Conservation (phyloP, 2,329 filamentous ascomycete genomes). For the Daldinia eschscholtzii region DNA sequence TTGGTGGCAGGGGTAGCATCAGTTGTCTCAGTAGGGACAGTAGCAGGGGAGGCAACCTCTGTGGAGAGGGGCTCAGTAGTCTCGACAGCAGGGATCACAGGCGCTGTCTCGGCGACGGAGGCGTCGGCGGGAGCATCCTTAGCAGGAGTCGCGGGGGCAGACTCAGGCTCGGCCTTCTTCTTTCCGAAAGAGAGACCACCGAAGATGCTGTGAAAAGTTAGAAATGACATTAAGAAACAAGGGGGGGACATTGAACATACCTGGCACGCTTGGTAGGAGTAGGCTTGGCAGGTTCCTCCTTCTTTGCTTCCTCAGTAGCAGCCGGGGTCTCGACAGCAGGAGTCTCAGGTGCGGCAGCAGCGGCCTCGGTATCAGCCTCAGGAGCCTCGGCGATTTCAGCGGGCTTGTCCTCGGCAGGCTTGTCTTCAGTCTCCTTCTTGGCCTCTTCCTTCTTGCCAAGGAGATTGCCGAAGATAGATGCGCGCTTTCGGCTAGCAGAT, state of each 20-base stretch:
- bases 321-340: conserved; percentile 47
- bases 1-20: conserved; percentile 62
- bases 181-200: conserved; percentile 68
- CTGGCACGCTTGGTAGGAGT: conserved; percentile 66
- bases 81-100: conserved; percentile 71
- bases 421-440: conserved; percentile 57
- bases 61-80: conserved; percentile 68
- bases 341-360: conserved; percentile 53
- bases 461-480: conserved; percentile 72
- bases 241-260: conserved; percentile 52
- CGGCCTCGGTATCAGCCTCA: conserved; percentile 56
- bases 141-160: conserved; percentile 56
- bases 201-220: conserved; percentile 60
- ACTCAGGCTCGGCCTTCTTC: conserved; percentile 67
- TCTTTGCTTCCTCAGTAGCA: conserved; percentile 49
- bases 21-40: conserved; percentile 62
- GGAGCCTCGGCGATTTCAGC: conserved; percentile 54
- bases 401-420: conserved; percentile 56
- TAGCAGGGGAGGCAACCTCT: conserved; percentile 64
- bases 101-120: conserved; percentile 64
- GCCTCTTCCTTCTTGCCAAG: conserved; percentile 68
- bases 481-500: conserved; percentile 74
- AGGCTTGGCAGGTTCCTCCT: conserved; percentile 61
- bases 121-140: conserved; percentile 58
- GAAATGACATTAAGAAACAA: conserved; percentile 11